Conservation (phyloP, 2,329 filamentous ascomycete genomes). For the Allantophomopsis lycopodina region DNA sequence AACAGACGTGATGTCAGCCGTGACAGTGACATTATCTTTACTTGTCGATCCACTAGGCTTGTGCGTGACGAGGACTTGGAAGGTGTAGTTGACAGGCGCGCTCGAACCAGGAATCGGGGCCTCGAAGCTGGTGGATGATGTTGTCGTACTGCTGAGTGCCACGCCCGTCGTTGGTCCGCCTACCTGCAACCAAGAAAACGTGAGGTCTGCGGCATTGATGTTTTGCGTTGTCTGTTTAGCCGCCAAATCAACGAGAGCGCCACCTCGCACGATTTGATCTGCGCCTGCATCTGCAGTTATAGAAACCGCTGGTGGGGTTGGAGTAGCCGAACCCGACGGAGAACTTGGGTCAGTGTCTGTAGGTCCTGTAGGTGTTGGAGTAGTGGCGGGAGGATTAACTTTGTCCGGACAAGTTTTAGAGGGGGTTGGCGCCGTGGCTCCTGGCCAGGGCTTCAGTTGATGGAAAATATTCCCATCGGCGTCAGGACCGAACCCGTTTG, state of each 20-base stretch:
- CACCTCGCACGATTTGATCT: slow-evolving; percentile 2
- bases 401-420: neutral
- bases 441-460: slow-evolving; percentile 20
- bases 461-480: slow-evolving; percentile 19
- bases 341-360: neutral
- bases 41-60: neutral
- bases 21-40: slow-evolving; percentile 2
- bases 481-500: slow-evolving; percentile 17
- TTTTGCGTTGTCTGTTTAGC: neutral
- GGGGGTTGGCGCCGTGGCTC: neutral
- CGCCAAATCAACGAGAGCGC: slow-evolving; percentile 1
- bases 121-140: slow-evolving; percentile 1
- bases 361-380: neutral
- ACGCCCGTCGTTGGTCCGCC: slow-evolving; percentile 1
- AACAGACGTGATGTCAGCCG: neutral
- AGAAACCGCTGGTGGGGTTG: neutral
- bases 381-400: neutral
- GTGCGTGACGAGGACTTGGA: slow-evolving; percentile 3
- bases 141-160: slow-evolving; percentile 6
- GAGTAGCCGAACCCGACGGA: neutral
- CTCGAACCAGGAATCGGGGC: neutral
- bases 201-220: neutral
- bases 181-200: slow-evolving; percentile 1
- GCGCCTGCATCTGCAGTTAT: slow-evolving; percentile 1
- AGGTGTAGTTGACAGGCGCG: neutral